These are phyloP conservation scores for Xanthoconium purpureum DNA, from an alignment of 768 basidiomycete genomes.

Conservation along the genomic window DNA sequence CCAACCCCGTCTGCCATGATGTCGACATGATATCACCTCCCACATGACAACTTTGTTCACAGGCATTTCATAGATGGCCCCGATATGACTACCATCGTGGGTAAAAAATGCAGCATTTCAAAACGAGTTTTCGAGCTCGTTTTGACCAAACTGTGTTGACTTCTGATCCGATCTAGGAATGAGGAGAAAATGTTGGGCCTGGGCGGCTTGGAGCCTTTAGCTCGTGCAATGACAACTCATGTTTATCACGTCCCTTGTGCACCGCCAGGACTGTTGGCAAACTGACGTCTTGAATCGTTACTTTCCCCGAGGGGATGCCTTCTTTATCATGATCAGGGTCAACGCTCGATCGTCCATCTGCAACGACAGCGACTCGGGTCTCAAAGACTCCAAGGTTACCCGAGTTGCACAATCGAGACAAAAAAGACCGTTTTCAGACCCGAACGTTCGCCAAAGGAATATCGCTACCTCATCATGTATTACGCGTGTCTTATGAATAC, in stretches of 20 bases:
- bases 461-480: conserved; percentile 1
- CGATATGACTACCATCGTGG: conserved; percentile 25
- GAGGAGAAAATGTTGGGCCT: not conserved
- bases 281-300: not conserved
- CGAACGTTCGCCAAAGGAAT: not conserved
- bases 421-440: conserved; percentile 3
- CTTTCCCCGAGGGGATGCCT: not conserved
- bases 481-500: conserved; percentile 16
- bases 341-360: not conserved
- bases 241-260: not conserved
- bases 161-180: conserved; percentile 26
- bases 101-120: conserved; percentile 10
- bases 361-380: not conserved
- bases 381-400: not conserved
- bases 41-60: conserved; percentile 1
- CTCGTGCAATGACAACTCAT: not conserved
- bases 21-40: not conserved
- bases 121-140: conserved; percentile 19
- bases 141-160: conserved; percentile 27
- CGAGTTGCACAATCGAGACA: conserved; percentile 6
- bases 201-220: not conserved
- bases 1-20: not conserved
- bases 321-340: conserved; percentile 7
- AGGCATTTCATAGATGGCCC: conserved; percentile 21
- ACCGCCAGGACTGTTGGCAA: conserved; percentile 1